Conservation (phyloP, 768 basidiomycete species). For the Rhodotorula toruloides region DNA sequence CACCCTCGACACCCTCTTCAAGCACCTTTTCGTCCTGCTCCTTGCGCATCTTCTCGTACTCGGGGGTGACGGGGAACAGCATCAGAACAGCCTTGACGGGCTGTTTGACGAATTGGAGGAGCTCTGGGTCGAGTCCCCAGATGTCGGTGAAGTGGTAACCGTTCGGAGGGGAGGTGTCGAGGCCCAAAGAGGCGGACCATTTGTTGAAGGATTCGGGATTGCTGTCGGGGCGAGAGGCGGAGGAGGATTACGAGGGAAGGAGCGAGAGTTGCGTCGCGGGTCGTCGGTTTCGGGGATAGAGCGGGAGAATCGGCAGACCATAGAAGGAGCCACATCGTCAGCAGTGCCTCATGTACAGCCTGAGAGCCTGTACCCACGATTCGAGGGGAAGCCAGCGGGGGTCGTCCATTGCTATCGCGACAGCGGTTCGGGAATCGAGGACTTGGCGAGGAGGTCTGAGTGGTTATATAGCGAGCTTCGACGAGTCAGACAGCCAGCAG, state of each 20-base stretch:
- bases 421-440: no score
- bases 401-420: background rate
- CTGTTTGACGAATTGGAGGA: slow-evolving; percentile 63
- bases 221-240: background rate
- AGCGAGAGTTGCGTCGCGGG: no score
- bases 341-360: no score
- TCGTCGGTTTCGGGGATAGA: no score
- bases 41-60: slow-evolving; percentile 53
- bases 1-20: slow-evolving; percentile 54
- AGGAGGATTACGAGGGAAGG: background rate
- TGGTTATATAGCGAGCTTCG: background rate
- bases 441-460: background rate
- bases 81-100: slow-evolving; percentile 80
- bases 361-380: background rate
- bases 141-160: slow-evolving; percentile 28
- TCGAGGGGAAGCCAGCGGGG: slow-evolving; percentile 20
- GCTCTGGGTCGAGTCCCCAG: slow-evolving; percentile 50
- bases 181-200: slow-evolving; percentile 31
- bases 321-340: no score
- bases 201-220: slow-evolving; percentile 32
- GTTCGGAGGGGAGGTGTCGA: slow-evolving; percentile 17
- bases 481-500: background rate
- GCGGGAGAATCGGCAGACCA: no score
- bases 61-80: slow-evolving; percentile 68
- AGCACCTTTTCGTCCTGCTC: slow-evolving; percentile 60